Evolutionary conservation across 2,329 filamentous ascomycete species (phyloP), one percentile per base, ranked within the genome.

Genomic region (Bipolaris sorokiniana): DNA sequence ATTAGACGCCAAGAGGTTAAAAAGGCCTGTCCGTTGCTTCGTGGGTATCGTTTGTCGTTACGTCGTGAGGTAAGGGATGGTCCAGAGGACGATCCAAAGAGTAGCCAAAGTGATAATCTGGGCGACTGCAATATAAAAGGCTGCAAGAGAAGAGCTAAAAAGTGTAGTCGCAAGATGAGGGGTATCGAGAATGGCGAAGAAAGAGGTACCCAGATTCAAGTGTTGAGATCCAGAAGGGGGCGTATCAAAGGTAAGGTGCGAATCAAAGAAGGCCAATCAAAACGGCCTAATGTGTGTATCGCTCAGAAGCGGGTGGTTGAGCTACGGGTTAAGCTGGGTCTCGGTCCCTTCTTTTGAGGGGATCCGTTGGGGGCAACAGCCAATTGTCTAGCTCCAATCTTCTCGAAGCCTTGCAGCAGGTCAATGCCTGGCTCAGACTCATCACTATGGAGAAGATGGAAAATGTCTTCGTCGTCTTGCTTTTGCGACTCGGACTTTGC

Each of bases 391-490:
- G 76, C 72, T 48, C 89, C 89, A 71, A 92, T 92, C 78, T 88
- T 90, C 71, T 89, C 86, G 67, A 92, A 92, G 9, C 89, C 89
- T 69, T 90, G 87, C 44, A 90, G 83, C 63, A 92, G 88, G 67
- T 92, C 90, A 48, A 92, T 82, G 13, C 83, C 77, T 57, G 88
- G 86, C 56, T 85, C 81, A 3, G 79, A 79, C 38, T 87, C 85
- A 58, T 89, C 86, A 54, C 82, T 80, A 49, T 86, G 79, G 38
- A 88, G 81, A 34, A 86, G 83, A 18, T 80, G 77, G 65, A 83
- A 86, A 28, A 86, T 81, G 13, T 85, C 83, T 7, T 85, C 82
- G 37, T 84, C 82, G 42, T 84, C 81, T 48, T 58, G 55, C 13
- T 70, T 48, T 52, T 67, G 57, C 37, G 66, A 54, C 20, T 47